Base-by-base conservation (phyloP, 768 basidiomycete genomes). In the Psilocybe cubensis region DNA sequence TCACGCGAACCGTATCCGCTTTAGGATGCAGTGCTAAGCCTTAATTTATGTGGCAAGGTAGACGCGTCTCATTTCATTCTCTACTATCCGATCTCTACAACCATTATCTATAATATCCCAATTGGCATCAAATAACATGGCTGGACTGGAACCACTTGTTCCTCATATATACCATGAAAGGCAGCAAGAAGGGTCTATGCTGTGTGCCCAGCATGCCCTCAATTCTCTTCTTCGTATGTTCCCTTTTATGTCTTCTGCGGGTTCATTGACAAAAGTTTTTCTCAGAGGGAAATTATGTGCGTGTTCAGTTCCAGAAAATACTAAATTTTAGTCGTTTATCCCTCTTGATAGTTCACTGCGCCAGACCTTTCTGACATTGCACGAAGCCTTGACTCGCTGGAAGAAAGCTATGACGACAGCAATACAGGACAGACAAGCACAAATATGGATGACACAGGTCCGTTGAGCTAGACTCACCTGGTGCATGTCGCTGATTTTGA, bases 381-480 rank as follows among this genome's bases (percentile, higher is more conserved):
- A 10, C 76, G 72, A n/a, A 76, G 77, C 56, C 71, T 94, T 8
- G 92, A 94, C 69, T 64, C 70, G 4, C 76, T 91, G 9, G 92
- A 94, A 67, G 75, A 76, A 55, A 76, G 77, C 54, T 88, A 86
- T 61, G 79, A 85, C 55, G 76, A 79, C 47, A 75, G 70, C 44
- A 78, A 77, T 68, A 63, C 70, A 29, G 76, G 73, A 25, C 65
- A 65, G 51, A 69, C 74, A 40, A 88, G 89, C 73, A 77, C 81
- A 58, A 97, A 97, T 67, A 92, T 95, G 90, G 94, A 97, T 63
- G 94, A 96, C 70, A 93, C 92, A 24, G 94, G 93, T 86, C 59
- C 29, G 65, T 54, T 20, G 40, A 46, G 47, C 3, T 10, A 4
- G 2, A 14, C 20, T 41, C 11, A 21, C 48, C 17, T n/a, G 23